Percentiles rank a stretch among this genome's conserved stretches.
Evolutionary conservation across 306 rosid species (phyloP).

Genomic region (Vicia villosa): DNA sequence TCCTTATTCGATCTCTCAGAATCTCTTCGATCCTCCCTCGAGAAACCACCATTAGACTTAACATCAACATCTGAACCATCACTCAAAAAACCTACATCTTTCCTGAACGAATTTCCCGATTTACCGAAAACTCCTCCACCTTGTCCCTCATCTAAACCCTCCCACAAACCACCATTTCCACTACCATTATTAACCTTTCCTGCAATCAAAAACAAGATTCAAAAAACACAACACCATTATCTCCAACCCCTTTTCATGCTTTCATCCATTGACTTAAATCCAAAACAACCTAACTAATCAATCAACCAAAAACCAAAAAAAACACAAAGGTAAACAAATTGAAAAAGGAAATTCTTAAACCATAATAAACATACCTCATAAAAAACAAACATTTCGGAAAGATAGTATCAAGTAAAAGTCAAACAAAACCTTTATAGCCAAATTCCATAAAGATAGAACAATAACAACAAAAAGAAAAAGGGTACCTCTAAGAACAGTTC

Average conservation of each 20-base stretch:
- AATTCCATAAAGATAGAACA: slow-evolving; percentile 9
- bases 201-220: slow-evolving; percentile 40
- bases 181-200: slow-evolving; percentile 62
- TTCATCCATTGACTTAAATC: not conserved
- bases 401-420: slow-evolving; percentile 8
- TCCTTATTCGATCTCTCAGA: slow-evolving; percentile 44
- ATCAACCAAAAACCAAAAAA: not conserved
- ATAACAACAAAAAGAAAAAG: slow-evolving; percentile 6
- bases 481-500: slow-evolving; percentile 85
- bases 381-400: slow-evolving; percentile 1
- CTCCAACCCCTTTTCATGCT: slow-evolving; percentile 32
- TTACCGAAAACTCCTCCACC: slow-evolving; percentile 48
- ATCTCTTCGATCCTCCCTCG: slow-evolving; percentile 47
- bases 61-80: slow-evolving; percentile 63
- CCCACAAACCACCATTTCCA: slow-evolving; percentile 57
- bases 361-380: not conserved
- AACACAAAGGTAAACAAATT: not conserved
- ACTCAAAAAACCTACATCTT: slow-evolving; percentile 47
- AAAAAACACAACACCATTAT: slow-evolving; percentile 27
- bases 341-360: not conserved
- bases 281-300: not conserved
- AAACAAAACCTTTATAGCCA: not conserved
- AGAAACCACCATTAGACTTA: slow-evolving; percentile 44
- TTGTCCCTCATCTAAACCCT: slow-evolving; percentile 67
- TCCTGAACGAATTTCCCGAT: slow-evolving; percentile 54